Base-by-base conservation (phyloP, 805 yeast species). In the Vanderwaltozyma verrucispora region DNA sequence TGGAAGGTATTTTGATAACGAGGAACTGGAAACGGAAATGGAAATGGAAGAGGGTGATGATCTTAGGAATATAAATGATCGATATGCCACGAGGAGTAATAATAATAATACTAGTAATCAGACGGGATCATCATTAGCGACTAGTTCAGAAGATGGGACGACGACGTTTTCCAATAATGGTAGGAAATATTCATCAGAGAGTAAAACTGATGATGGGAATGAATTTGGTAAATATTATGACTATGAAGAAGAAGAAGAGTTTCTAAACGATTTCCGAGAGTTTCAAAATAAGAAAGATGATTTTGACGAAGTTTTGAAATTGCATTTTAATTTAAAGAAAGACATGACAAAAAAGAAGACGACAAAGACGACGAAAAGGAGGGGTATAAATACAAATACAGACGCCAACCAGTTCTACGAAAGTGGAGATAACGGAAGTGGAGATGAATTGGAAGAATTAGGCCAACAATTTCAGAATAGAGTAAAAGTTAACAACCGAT, bases 131-230 rank as follows among this genome's bases (percentile, higher is more conserved):
- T 40, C 52, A 16, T 51, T 59, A 8, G 43, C 56, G 1, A 47
- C 53, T 14, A 54, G 59, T 35, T 54, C 62, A 2, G 57, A 55
- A 7, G 53, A 47, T 9, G n/a, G n/a, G n/a, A n/a, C n/a, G n/a
- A 54, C 59, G 2, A 46, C 51, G 4, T 56, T 54, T 36, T 54
- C 60, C 1, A 50, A 48, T 28, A 35, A 34, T 13, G 38, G 38
- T n/a, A n/a, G 14, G 37, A 12, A 15, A 5, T 10, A 7, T 6
- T 15, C 15, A 26, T 12, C 24, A 16, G 23, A 9, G 23, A 21
- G 23, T 21, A 21, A 21, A 21, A 21, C 23, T 21, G 9, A 6
- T 7, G 28, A 33, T 28, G 18, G 33, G 11, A 26, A 30, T 3
- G 19, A 34, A 14, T 41, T 46, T 17, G 49, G 47, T 20, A 44